Evolutionary conservation across 1,139 yeast genomes (phyloP), one percentile per base, ranked within the genome.

Genomic region (Barnettozyma hawaiiensis): DNA sequence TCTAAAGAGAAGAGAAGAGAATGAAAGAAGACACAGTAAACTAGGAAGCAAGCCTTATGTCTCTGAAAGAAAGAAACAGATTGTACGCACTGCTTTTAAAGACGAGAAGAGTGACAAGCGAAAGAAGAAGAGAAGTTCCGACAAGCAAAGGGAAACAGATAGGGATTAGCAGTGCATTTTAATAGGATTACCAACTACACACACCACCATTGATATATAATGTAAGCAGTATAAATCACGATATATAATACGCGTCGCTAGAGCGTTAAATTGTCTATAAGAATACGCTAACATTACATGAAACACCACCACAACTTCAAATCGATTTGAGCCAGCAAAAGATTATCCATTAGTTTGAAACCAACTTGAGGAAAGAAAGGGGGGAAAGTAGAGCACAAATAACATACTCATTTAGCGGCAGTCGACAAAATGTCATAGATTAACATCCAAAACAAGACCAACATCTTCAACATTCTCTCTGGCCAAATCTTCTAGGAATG

Each of bases 401-500:
- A 35, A 26, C 12, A 15, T 5, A 20, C 23, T 14, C 11, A 15
- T 8, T 2, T 15, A 8, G 16, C 6, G 10, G 11, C 26, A 10
- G 16, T 20, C 23, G 16, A 12, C 12, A 8, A 34, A 34, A 34
- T 23, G 9, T 63, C 55, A 73, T 48, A 74, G 60, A 38, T 79
- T 76, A 43, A 87, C 86, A 65, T 89, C 97, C 56, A 90, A 72
- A 29, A 90, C 94, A 51, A 81, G 65, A 32, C 89, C 80, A 37
- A 90, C 94, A 64, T 90, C 96, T 52, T 81, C 83, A 39, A 89
- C 96, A 31, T 61, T 60, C 6, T 58, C 57, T 49, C 71, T 71
- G 8, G 96, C 76, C 49, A 92, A 68, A 62, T 92, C 98, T 62
- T 87, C 86, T 56, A 92, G 72, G 52, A 94, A 81, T 14, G 98